Evolutionary conservation across 208 protist genomes (phyloP).

Genomic region (Crithidia acanthocephali): DNA sequence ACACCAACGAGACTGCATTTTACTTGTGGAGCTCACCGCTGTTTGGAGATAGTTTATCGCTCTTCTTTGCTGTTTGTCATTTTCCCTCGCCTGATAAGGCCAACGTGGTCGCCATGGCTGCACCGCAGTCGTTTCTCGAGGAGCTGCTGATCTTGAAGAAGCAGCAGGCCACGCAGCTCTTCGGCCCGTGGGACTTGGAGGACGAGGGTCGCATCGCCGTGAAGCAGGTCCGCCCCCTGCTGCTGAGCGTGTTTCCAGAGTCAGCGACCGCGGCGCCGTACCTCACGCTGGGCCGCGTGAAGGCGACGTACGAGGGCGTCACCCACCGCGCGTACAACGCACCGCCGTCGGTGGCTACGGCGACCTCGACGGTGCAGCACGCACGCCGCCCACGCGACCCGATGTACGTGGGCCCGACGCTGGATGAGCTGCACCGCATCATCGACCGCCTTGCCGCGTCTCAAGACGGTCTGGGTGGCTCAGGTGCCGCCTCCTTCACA

Average conservation of each 20-base stretch:
- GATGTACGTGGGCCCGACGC: conserved; percentile 25
- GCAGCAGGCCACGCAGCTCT: conserved; percentile 65
- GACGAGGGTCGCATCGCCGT: conserved; percentile 49
- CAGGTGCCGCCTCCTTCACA: not conserved
- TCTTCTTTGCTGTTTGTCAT: no score
- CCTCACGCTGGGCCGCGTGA: conserved; percentile 17
- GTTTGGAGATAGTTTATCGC: no score
- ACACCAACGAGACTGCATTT: no score
- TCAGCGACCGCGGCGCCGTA: conserved; percentile 1
- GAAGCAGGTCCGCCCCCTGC: conserved; percentile 46
- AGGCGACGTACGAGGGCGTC: conserved; percentile 26
- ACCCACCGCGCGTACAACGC: conserved; percentile 28
- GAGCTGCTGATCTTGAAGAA: conserved; percentile 59
- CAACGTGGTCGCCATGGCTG: conserved; percentile 4
- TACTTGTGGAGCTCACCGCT: no score
- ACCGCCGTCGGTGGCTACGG: conserved; percentile 1
- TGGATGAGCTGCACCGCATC: conserved; percentile 50
- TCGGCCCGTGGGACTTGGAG: conserved; percentile 61
- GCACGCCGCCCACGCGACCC: not conserved
- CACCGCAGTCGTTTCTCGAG: not conserved
- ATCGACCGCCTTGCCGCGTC: conserved; percentile 36
- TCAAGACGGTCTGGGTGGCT: not conserved
- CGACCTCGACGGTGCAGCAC: not conserved
- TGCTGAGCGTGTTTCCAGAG: conserved; percentile 57
- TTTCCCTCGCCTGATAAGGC: no score